Evolutionary conservation across 2,329 filamentous ascomycete species (phyloP).

Genomic region (Aspergillus sp.): DNA sequence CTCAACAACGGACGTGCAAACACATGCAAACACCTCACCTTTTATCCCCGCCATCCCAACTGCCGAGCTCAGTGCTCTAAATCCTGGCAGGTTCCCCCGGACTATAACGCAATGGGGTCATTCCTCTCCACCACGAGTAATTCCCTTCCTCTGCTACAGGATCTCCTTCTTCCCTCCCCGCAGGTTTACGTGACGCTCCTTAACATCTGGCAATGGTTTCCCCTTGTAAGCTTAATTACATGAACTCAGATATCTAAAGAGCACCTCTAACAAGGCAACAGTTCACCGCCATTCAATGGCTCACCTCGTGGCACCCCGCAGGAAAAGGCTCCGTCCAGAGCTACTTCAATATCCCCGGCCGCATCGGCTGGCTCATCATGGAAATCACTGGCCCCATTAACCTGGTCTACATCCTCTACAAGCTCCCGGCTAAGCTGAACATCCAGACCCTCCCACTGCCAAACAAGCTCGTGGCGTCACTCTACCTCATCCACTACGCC

Average conservation of each 20-base stretch:
- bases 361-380: conserved; percentile 86
- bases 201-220: conserved; percentile 49
- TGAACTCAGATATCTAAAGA: not conserved
- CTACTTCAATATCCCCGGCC: conserved; percentile 85
- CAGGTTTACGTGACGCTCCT: conserved; percentile 41
- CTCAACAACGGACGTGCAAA: not conserved
- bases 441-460: conserved; percentile 36
- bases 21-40: not conserved
- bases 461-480: conserved; percentile 41
- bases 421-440: conserved; percentile 59
- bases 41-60: not conserved
- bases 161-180: conserved; percentile 47
- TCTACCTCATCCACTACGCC: conserved; percentile 79
- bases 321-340: conserved; percentile 79
- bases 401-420: conserved; percentile 77
- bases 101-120: conserved; percentile 28
- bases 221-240: conserved; percentile 38
- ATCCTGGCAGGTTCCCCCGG: not conserved
- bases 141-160: conserved; percentile 31
- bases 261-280: conserved; percentile 44
- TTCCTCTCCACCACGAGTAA: conserved; percentile 27
- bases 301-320: conserved; percentile 80
- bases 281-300: conserved; percentile 76
- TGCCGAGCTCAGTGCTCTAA: not conserved
- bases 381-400: conserved; percentile 78